These are phyloP conservation scores for Diospyros kaki DNA, from an alignment of 148 eudicot genomes.

Conservation along the genomic window DNA sequence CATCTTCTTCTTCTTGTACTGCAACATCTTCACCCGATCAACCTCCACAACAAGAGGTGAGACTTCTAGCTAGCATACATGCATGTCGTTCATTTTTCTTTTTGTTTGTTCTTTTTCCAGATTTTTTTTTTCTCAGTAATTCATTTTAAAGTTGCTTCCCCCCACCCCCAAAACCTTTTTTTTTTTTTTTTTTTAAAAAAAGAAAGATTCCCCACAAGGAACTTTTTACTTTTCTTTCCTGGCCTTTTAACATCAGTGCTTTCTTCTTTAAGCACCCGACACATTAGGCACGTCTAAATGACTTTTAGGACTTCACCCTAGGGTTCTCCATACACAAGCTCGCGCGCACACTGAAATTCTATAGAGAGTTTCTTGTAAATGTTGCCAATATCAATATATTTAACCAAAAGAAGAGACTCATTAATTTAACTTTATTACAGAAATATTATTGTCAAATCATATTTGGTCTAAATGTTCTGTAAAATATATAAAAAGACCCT, in stretches of 20 bases:
- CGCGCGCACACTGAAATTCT: too few species aligned
- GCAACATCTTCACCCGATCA: background rate
- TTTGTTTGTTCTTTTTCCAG: background rate
- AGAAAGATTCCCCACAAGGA: background rate
- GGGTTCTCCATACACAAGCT: background rate
- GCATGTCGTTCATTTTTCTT: background rate
- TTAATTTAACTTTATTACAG: too few species aligned
- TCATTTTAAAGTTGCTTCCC: too few species aligned
- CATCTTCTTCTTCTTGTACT: background rate
- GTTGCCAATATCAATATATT: too few species aligned
- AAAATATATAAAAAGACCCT: too few species aligned
- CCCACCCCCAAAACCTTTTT: background rate
- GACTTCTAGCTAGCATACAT: background rate
- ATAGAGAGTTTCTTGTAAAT: too few species aligned
- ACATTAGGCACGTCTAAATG: background rate
- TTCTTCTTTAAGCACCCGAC: background rate
- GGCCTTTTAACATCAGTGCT: background rate
- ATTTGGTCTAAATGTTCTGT: too few species aligned
- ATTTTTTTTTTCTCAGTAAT: too few species aligned
- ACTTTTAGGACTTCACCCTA: background rate
- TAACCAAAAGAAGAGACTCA: too few species aligned
- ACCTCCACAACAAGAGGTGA: slow-evolving; percentile 13
- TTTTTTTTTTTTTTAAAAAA: background rate
- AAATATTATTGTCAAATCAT: too few species aligned
- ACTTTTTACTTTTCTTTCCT: background rate